These are phyloP conservation scores for Picochlorum costavermella DNA, from an alignment of 139 green algal genomes.

Conservation along the genomic window DNA sequence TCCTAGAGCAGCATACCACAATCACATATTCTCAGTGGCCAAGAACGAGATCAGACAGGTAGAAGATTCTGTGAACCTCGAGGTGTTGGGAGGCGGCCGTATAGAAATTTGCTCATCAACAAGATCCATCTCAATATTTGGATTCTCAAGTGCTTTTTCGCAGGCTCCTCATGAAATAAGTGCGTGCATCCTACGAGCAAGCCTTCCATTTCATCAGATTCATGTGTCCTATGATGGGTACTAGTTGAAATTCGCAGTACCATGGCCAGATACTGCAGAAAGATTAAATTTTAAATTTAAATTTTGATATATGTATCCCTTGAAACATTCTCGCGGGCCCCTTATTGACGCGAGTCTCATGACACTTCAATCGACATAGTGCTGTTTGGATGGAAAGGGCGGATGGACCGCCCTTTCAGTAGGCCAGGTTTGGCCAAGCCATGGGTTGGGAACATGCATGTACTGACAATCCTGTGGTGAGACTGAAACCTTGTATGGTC, in stretches of 20 bases:
- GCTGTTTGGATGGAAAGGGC: too few relatives aligned
- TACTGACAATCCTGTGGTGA: too few relatives aligned
- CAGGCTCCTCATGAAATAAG: conserved; percentile 64
- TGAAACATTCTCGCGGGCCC: too few relatives aligned
- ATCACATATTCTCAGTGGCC: conserved; percentile 41
- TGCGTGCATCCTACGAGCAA: conserved; percentile 43
- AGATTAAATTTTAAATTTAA: not conserved
- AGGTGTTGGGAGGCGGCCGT: conserved; percentile 3
- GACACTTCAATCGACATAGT: too few relatives aligned
- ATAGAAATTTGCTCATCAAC: not conserved
- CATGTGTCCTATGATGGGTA: conserved; percentile 67
- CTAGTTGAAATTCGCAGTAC: conserved; percentile 20
- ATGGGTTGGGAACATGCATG: too few relatives aligned
- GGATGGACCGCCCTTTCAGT: too few relatives aligned
- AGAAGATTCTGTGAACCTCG: conserved; percentile 7
- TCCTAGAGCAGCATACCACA: conserved; percentile 58
- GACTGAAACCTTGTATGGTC: too few relatives aligned
- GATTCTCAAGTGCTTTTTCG: conserved; percentile 65
- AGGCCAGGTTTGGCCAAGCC: too few relatives aligned
- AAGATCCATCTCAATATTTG: conserved; percentile 43
- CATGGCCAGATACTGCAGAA: not conserved
- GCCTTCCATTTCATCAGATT: conserved; percentile 55
- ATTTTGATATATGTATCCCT: too few relatives aligned
- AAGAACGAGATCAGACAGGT: conserved; percentile 23
- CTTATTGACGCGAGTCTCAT: too few relatives aligned